Conservation (phyloP, 495 filamentous ascomycete species). For the Aspergillus hancockii region DNA sequence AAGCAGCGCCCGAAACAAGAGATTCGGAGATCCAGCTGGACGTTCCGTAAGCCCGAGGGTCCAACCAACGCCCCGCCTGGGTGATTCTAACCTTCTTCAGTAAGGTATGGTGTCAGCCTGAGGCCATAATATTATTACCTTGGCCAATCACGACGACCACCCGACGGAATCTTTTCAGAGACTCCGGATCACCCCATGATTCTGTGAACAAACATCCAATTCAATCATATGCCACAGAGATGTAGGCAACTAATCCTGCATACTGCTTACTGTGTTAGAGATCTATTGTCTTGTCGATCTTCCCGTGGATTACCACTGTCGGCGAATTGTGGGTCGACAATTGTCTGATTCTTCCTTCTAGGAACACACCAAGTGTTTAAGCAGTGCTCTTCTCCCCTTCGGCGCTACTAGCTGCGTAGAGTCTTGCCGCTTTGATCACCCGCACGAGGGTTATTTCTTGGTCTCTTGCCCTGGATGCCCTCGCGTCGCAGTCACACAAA, state of each 20-base stretch:
- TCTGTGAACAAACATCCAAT: not conserved
- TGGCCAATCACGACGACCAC: not conserved
- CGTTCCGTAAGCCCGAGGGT: not conserved
- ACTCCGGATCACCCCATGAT: not conserved
- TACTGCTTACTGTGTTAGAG: not conserved
- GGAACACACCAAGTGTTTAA: too few species aligned
- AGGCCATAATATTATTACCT: not conserved
- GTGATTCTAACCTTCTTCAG: not conserved
- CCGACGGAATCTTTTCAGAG: not conserved
- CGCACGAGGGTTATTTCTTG: not conserved
- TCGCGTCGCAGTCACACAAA: slow-evolving; percentile 33
- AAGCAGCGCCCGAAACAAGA: too few species aligned
- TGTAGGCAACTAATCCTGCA: not conserved
- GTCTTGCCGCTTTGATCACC: too few species aligned
- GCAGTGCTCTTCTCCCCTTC: not conserved
- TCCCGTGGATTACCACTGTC: not conserved
- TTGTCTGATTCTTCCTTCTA: not conserved
- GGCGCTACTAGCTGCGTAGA: not conserved
- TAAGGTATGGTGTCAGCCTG: not conserved
- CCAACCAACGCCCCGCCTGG: too few species aligned
- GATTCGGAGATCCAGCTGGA: too few species aligned
- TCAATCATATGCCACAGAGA: not conserved
- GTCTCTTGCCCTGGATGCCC: slow-evolving; percentile 18
- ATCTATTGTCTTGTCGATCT: not conserved
- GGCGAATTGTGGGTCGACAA: not conserved